Percentiles rank a stretch among this genome's conserved stretches.
Evolutionary conservation across 768 basidiomycete species (phyloP).

Genomic region (Boletus bicolor): DNA sequence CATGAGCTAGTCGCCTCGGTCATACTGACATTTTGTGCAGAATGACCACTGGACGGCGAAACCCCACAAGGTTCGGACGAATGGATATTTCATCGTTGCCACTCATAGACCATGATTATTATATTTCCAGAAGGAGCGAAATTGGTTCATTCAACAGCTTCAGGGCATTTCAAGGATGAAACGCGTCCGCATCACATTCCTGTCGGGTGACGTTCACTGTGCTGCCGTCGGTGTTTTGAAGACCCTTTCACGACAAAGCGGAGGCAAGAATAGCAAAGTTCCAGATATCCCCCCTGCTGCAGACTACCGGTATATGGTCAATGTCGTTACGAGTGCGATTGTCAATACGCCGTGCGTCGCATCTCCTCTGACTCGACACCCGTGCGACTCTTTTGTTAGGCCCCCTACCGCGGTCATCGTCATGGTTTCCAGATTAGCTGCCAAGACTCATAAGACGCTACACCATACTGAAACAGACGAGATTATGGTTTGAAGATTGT

Average conservation of each 20-base stretch:
- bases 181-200: constrained; percentile 72
- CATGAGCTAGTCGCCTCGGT: constrained; percentile 24
- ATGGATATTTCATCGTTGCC: not conserved
- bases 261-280: constrained; percentile 41
- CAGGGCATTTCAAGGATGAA: constrained; percentile 67
- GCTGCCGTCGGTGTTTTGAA: constrained; percentile 80
- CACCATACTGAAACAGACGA: constrained; percentile 85
- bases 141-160: constrained; percentile 77
- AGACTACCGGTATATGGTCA: constrained; percentile 90
- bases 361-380: not conserved
- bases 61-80: constrained; percentile 57
- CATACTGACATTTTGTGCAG: constrained; percentile 54
- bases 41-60: constrained; percentile 94
- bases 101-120: not conserved
- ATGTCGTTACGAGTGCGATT: constrained; percentile 87
- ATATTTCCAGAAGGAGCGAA: constrained; percentile 73
- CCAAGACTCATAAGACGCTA: constrained; percentile 82
- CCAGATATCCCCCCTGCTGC: constrained; percentile 42
- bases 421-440: constrained; percentile 77
- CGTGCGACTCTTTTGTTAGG: constrained; percentile 14
- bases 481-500: constrained; percentile 56
- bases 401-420: constrained; percentile 71
- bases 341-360: constrained; percentile 87
- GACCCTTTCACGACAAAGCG: constrained; percentile 44
- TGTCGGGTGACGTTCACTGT: constrained; percentile 94